Conservation (phyloP, 1,139 yeast genomes). For the Candida albicans region DNA sequence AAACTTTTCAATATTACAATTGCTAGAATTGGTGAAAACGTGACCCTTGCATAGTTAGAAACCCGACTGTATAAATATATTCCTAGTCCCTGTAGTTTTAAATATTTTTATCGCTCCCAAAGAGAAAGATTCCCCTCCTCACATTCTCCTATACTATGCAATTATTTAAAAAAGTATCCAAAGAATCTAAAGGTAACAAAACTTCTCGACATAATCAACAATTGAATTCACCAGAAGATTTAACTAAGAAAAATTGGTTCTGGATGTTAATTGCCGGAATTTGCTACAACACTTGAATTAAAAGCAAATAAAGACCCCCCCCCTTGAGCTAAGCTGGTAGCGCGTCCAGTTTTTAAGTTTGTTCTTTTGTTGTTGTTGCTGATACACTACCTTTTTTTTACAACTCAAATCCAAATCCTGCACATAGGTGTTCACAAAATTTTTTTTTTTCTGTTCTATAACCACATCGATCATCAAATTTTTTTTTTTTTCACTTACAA, state of each 20-base stretch:
- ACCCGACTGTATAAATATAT: too few relatives aligned
- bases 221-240: background rate
- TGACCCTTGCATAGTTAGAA: too few relatives aligned
- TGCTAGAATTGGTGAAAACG: too few relatives aligned
- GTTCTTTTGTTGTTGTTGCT: background rate
- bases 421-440: conserved; percentile 5
- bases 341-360: background rate
- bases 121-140: too few relatives aligned
- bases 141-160: background rate
- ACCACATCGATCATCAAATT: conserved; percentile 4
- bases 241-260: conserved; percentile 3
- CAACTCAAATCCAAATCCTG: conserved; percentile 2
- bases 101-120: background rate
- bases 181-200: background rate
- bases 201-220: background rate
- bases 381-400: background rate
- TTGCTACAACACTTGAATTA: background rate
- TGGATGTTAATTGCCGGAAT: conserved; percentile 6
- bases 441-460: conserved; percentile 3
- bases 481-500: conserved; percentile 4
- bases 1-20: too few relatives aligned
- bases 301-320: too few relatives aligned
- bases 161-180: background rate
- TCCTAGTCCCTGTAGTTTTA: too few relatives aligned
- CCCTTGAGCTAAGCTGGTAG: too few relatives aligned